Evolutionary conservation across 208 protist species (phyloP), one percentile per base, ranked within the genome.

Genomic region (Trypanosoma boissoni): DNA sequence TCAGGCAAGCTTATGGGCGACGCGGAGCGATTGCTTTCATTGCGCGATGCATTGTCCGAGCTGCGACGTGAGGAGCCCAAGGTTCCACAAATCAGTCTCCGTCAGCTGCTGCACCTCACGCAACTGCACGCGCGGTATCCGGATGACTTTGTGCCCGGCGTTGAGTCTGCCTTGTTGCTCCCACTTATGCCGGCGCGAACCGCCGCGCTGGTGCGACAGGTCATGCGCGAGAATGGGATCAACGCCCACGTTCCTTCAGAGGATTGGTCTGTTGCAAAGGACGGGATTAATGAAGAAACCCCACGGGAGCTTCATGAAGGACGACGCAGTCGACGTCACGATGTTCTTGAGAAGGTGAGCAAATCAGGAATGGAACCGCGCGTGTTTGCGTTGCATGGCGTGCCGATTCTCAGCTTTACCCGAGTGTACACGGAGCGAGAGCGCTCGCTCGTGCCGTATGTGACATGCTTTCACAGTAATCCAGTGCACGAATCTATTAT

Each of bases 381-480:
- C 37, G 66, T 80, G 6, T 91, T 76, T 72, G 59, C 10, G 16
- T 49, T 80, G 20, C 58, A 70, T 46, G 70, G 54, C 0, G 66
- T 55, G 53, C 68, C 72, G 8, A 72, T 91, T 44, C 66, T 91
- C 26, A 36, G 41, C 6, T 58, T 85, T 10, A 63, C 23, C 6
- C 80, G 83, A n/a, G 46, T 20, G 23, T 88, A 88, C 72, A 79
- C 74, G 16, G 61, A 73, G 49, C 32, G 56, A 18, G 83, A 96
- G 62, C 61, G 74, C 29, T 84, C 83, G 16, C 78, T 97, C 8
- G 92, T 98, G 24, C 95, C 95, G 9, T 79, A 88, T 58, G 78
- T 95, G 2, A 66, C 86, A 8, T 69, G 71, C 32, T 98, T 98
- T 72, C 80, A 95, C 69, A 68, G 89, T 21, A 97, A 95, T 45